These are phyloP conservation scores for Penstemon newberryi DNA, from an alignment of 257 asterid species.

Conservation along the genomic window DNA sequence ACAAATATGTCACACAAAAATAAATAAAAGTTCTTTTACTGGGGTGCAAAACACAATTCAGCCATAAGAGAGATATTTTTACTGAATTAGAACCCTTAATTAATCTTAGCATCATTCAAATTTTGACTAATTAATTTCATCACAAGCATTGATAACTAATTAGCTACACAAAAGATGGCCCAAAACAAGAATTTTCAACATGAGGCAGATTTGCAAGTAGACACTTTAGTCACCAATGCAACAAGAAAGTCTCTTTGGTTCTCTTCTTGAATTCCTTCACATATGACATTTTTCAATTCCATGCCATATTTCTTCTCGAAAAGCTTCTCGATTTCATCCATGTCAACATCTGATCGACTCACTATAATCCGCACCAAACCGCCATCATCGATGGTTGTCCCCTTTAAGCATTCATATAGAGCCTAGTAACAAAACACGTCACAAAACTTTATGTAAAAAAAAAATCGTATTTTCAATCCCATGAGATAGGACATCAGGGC, in stretches of 20 bases:
- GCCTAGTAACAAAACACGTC: slow-evolving; percentile 32
- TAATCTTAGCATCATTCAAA: too few relatives aligned
- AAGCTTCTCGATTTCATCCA: slow-evolving; percentile 46
- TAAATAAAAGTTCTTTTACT: too few relatives aligned
- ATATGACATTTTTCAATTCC: slow-evolving; percentile 43
- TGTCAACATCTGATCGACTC: slow-evolving; percentile 54
- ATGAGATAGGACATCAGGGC: too few relatives aligned
- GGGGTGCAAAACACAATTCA: too few relatives aligned
- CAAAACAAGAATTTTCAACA: background rate
- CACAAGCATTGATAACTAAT: too few relatives aligned
- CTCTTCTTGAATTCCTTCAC: slow-evolving; percentile 38
- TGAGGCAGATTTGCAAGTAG: background rate
- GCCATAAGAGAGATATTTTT: too few relatives aligned
- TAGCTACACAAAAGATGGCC: too few relatives aligned
- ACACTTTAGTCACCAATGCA: slow-evolving; percentile 38
- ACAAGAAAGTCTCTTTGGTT: slow-evolving; percentile 45
- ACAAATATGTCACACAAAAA: too few relatives aligned
- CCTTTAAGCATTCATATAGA: slow-evolving; percentile 49
- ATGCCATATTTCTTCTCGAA: slow-evolving; percentile 45
- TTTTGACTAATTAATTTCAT: too few relatives aligned
- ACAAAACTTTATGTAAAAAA: background rate
- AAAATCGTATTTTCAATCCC: too few relatives aligned
- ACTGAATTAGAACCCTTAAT: too few relatives aligned
- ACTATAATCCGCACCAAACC: slow-evolving; percentile 46
- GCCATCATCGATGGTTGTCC: slow-evolving; percentile 37